A percentile compares a stretch with the other conserved stretches of the same genome.
phyloP scores from a whole-genome alignment of 2,329 filamentous ascomycete species.

The Ilyonectria mors-panacis region DNA sequence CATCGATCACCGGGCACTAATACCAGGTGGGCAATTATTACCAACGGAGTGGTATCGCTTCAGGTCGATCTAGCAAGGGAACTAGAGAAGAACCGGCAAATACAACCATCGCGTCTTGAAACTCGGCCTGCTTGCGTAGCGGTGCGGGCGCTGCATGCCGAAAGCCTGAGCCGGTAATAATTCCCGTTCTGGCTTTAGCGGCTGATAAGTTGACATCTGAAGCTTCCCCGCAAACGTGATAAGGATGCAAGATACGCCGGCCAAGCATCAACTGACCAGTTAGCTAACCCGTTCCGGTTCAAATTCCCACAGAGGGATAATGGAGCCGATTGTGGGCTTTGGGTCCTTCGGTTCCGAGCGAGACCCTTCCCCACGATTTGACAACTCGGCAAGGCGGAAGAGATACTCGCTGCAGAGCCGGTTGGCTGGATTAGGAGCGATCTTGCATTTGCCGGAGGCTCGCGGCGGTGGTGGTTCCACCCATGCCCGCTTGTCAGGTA shows the following conservation, averaged over 20 bases:
- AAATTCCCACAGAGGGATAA: constrained; percentile 31
- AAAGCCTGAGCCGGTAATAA: constrained; percentile 19
- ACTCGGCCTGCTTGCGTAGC: constrained; percentile 15
- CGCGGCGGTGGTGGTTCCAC: constrained; percentile 4
- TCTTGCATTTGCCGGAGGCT: constrained; percentile 19
- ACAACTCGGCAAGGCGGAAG: background rate
- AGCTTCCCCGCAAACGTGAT: constrained; percentile 30
- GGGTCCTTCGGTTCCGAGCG: constrained; percentile 1
- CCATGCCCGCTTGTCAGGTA: background rate
- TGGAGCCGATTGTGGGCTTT: constrained; percentile 6
- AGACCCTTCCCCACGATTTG: constrained; percentile 22
- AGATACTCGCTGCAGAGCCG: constrained; percentile 12
- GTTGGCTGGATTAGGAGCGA: constrained; percentile 13
- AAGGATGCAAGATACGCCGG: constrained; percentile 20
- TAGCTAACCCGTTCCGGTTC: constrained; percentile 25
- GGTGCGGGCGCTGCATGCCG: background rate
- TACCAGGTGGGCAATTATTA: constrained; percentile 20
- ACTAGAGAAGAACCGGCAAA: constrained; percentile 25
- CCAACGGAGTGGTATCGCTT: background rate
- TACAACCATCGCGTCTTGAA: constrained; percentile 9
- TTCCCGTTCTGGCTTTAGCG: constrained; percentile 13
- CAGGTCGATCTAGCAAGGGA: background rate
- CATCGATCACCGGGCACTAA: constrained; percentile 13
- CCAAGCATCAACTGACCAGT: constrained; percentile 19
- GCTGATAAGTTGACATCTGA: constrained; percentile 13